These are phyloP conservation scores for Arxiozyma slooffiae DNA, from an alignment of 1,139 yeast species.

Conservation along the genomic window DNA sequence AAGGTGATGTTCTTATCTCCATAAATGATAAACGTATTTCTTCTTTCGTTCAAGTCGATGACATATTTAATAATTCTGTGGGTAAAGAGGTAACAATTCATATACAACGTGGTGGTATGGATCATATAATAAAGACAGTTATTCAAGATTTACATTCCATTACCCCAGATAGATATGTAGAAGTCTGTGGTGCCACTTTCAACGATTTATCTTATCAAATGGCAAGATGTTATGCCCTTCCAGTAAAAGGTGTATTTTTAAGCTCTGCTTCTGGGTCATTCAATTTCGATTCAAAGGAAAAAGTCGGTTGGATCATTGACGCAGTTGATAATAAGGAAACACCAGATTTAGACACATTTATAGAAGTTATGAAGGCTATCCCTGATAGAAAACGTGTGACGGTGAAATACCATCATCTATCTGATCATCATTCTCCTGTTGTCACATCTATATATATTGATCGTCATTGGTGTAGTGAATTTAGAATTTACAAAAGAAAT, in stretches of 20 bases:
- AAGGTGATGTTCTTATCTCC: slow-evolving; percentile 77
- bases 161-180: slow-evolving; percentile 73
- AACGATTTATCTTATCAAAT: slow-evolving; percentile 79
- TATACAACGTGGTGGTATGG: slow-evolving; percentile 68
- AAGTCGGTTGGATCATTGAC: slow-evolving; percentile 67
- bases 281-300: slow-evolving; percentile 49
- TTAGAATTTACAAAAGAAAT: slow-evolving; percentile 66
- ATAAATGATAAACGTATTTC: slow-evolving; percentile 58
- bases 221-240: slow-evolving; percentile 76
- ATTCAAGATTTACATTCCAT: slow-evolving; percentile 74
- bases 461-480: slow-evolving; percentile 74
- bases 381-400: slow-evolving; percentile 73
- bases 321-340: slow-evolving; percentile 68
- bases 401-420: slow-evolving; percentile 63
- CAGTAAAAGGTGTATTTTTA: slow-evolving; percentile 74
- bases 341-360: slow-evolving; percentile 60
- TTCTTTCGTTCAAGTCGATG: slow-evolving; percentile 74
- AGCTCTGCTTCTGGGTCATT: slow-evolving; percentile 76
- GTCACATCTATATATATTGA: slow-evolving; percentile 59
- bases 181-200: slow-evolving; percentile 79
- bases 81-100: slow-evolving; percentile 49
- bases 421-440: slow-evolving; percentile 68
- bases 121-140: slow-evolving; percentile 40
- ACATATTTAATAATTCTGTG: slow-evolving; percentile 63
- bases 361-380: slow-evolving; percentile 64